These are phyloP conservation scores for Puccinia coronata DNA, from an alignment of 1,284 basidiomycete species.

Conservation along the genomic window DNA sequence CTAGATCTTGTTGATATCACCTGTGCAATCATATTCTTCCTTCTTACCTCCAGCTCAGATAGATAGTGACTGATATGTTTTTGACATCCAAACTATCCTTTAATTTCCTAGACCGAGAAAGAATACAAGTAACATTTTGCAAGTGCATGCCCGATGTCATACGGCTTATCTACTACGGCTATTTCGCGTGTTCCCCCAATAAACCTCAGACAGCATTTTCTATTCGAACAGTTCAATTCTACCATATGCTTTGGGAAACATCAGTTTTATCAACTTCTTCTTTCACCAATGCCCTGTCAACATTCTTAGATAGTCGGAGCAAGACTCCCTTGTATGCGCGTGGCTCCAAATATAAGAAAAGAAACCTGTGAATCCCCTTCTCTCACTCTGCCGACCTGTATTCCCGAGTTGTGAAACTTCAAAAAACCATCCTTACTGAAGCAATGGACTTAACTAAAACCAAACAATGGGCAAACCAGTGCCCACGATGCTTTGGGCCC, in stretches of 20 bases:
- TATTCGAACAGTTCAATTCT: slow-evolving; percentile 5
- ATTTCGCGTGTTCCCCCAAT: background rate
- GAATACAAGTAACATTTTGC: background rate
- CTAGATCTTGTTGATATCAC: background rate
- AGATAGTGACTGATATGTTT: background rate
- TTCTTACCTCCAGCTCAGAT: background rate
- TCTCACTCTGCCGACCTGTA: background rate
- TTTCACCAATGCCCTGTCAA: background rate
- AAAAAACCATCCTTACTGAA: background rate
- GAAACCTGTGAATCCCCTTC: background rate
- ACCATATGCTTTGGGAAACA: slow-evolving; percentile 15
- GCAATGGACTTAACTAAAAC: background rate
- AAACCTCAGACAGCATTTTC: slow-evolving; percentile 16
- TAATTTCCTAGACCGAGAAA: background rate
- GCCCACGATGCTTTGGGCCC: slow-evolving; percentile 16
- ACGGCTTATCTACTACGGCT: background rate
- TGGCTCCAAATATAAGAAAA: background rate
- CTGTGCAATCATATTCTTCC: no score
- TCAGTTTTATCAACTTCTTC: background rate
- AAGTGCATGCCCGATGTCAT: background rate
- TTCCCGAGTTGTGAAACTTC: background rate
- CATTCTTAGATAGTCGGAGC: background rate
- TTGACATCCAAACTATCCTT: background rate
- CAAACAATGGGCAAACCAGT: background rate
- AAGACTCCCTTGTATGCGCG: background rate